Percentiles rank a stretch among this genome's conserved stretches.
phyloP scores from a whole-genome alignment of 1,284 basidiomycete species.

The Austropuccinia psidii region DNA sequence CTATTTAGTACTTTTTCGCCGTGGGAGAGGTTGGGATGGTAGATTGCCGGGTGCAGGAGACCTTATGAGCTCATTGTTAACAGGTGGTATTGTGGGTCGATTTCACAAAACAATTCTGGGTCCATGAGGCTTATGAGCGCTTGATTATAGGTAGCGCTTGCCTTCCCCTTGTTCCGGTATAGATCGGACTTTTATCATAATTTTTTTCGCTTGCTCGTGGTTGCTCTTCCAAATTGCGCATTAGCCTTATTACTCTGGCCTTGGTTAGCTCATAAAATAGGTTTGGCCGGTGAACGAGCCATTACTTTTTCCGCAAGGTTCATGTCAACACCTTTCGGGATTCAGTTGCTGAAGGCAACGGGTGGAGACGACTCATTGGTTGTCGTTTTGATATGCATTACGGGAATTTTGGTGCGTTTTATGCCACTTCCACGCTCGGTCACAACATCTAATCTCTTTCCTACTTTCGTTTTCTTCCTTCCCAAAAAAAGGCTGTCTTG shows the following conservation, averaged over 20 bases:
- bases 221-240: conserved; percentile 6
- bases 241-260: conserved; percentile 26
- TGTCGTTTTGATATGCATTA: conserved; percentile 32
- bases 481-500: neutral
- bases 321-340: conserved; percentile 35
- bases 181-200: conserved; percentile 24
- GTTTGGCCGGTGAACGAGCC: conserved; percentile 18
- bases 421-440: neutral
- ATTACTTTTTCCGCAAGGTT: conserved; percentile 34
- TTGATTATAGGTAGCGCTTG: conserved; percentile 18
- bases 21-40: neutral
- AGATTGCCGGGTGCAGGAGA: neutral
- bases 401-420: conserved; percentile 24
- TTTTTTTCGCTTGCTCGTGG: conserved; percentile 9
- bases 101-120: too few species aligned
- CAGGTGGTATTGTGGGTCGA: neutral
- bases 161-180: conserved; percentile 33
- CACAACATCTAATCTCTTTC: too few species aligned
- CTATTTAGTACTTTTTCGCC: neutral
- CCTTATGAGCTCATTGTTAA: neutral
- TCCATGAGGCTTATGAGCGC: neutral
- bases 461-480: too few species aligned
- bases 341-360: conserved; percentile 31
- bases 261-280: conserved; percentile 18
- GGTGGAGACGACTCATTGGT: conserved; percentile 24